These are phyloP conservation scores for Solanum aculeatissimum DNA, from an alignment of 305 asterid genomes.

Conservation along the genomic window DNA sequence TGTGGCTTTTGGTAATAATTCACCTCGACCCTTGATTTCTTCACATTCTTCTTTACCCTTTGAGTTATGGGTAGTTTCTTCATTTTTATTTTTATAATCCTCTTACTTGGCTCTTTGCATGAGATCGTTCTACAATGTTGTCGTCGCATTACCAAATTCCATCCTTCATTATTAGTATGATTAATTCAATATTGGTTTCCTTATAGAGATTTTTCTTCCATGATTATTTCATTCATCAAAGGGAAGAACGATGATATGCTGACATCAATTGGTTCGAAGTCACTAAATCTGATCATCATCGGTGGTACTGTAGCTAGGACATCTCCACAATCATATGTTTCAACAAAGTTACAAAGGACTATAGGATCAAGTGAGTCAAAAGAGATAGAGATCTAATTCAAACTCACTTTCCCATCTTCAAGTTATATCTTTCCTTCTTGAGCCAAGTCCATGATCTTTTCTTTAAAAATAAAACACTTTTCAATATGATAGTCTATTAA, in stretches of 20 bases:
- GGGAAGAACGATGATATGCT: background rate
- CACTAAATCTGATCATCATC: background rate
- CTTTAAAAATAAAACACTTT: too few relatives aligned
- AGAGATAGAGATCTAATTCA: background rate
- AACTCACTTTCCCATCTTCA: too few relatives aligned
- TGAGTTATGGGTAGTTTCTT: background rate
- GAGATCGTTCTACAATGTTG: background rate
- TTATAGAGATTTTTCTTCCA: background rate
- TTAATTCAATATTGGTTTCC: background rate
- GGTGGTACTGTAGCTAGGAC: background rate
- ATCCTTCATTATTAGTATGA: too few relatives aligned
- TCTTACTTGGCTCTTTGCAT: background rate
- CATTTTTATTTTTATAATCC: background rate
- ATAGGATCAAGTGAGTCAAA: background rate
- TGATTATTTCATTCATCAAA: background rate
- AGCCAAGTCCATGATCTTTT: too few relatives aligned
- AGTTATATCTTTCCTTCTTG: background rate
- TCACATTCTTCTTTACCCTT: background rate
- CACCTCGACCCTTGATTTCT: background rate
- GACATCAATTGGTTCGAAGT: background rate
- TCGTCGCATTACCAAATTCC: background rate
- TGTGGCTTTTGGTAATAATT: background rate
- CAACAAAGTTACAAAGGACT: background rate
- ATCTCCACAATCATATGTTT: background rate
- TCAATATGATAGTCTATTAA: too few relatives aligned